Percentiles rank a stretch among this genome's conserved stretches.
phyloP scores from a whole-genome alignment of 257 asterid genomes.

The Plantago elongata region DNA sequence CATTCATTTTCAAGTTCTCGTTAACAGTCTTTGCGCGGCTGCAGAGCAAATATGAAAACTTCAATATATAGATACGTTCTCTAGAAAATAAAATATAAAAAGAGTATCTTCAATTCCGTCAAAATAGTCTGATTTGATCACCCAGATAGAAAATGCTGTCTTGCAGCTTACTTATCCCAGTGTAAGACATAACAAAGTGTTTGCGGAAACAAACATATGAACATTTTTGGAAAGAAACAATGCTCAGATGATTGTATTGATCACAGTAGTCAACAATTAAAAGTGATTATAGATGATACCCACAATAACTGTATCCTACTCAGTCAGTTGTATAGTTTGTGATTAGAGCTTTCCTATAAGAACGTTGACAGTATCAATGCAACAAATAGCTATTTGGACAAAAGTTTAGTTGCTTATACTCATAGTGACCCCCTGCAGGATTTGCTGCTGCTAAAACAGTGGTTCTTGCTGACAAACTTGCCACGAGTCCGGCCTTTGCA shows the following conservation, averaged over 20 bases:
- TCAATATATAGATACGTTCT: conserved; percentile 5
- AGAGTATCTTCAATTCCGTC: conserved; percentile 10
- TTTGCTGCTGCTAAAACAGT: conserved; percentile 98
- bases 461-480: conserved; percentile 96
- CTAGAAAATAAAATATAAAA: background rate
- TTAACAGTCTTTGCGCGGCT: conserved; percentile 99
- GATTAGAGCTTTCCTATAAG: conserved; percentile 9
- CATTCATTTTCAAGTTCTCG: conserved; percentile 94
- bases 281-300: no score
- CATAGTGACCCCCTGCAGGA: conserved; percentile 95
- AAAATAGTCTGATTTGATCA: conserved; percentile 14
- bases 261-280: background rate
- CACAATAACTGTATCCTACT: background rate
- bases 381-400: conserved; percentile 17
- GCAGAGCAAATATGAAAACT: conserved; percentile 30
- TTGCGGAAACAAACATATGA: background rate
- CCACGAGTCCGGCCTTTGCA: conserved; percentile 99
- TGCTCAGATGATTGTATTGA: background rate
- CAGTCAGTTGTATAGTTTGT: conserved; percentile 12
- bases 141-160: conserved; percentile 4
- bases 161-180: conserved; percentile 9
- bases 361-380: conserved; percentile 9
- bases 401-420: conserved; percentile 39
- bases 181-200: background rate
- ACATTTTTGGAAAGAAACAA: conserved; percentile 6